These are phyloP conservation scores for Phytophthora boehmeriae DNA, from an alignment of 352 stramenopile genomes.

Conservation along the genomic window DNA sequence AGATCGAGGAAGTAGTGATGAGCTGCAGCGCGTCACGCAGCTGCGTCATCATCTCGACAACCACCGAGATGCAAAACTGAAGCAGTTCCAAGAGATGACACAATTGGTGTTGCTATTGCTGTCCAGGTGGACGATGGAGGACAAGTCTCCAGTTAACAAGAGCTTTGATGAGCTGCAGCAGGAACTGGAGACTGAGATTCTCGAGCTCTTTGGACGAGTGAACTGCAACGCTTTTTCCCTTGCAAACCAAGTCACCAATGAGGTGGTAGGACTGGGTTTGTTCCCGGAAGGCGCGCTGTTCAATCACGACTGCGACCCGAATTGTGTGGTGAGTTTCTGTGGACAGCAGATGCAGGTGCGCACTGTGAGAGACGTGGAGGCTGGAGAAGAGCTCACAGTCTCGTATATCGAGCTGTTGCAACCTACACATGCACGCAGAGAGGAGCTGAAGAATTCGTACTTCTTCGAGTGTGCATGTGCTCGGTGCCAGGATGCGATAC, in stretches of 20 bases:
- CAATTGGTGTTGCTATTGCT: conserved; percentile 64
- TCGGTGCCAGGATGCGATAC: conserved; percentile 24
- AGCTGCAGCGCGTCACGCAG: conserved; percentile 31
- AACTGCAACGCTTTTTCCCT: conserved; percentile 87
- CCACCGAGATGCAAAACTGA: conserved; percentile 31
- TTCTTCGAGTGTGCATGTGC: conserved; percentile 72
- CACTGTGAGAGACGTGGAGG: conserved; percentile 43
- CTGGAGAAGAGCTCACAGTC: conserved; percentile 66
- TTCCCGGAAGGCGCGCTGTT: conserved; percentile 69
- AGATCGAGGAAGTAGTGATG: conserved; percentile 6
- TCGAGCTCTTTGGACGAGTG: conserved; percentile 68
- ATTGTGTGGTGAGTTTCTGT: conserved; percentile 74
- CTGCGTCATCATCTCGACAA: conserved; percentile 55
- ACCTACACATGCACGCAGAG: conserved; percentile 39
- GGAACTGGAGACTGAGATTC: conserved; percentile 36
- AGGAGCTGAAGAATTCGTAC: conserved; percentile 55
- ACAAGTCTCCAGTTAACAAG: not conserved
- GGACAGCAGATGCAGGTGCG: conserved; percentile 52
- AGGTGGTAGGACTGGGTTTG: conserved; percentile 64
- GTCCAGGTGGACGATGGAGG: conserved; percentile 45
- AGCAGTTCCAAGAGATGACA: conserved; percentile 66
- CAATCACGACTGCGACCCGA: conserved; percentile 79
- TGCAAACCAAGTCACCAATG: conserved; percentile 47
- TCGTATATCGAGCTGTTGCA: conserved; percentile 79
- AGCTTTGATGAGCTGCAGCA: conserved; percentile 37